These are phyloP conservation scores for Aspergillus saccharolyticus DNA, from an alignment of 495 filamentous ascomycete genomes.

Conservation along the genomic window DNA sequence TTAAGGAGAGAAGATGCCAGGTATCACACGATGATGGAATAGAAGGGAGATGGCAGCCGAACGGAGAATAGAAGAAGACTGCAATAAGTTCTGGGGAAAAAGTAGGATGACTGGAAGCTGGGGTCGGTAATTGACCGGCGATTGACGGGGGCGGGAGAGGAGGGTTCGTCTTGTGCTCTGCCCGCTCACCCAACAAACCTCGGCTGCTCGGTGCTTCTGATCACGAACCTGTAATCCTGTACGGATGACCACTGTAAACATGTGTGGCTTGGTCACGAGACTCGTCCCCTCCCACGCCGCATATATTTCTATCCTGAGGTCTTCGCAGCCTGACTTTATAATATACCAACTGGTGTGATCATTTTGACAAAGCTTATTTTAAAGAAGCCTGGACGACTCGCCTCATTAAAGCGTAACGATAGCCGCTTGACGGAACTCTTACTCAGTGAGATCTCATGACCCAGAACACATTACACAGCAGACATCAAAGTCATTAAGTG, in stretches of 20 bases:
- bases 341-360: too few species aligned
- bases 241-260: not conserved
- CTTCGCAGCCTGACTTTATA: too few species aligned
- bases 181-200: slow-evolving; percentile 12
- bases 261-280: not conserved
- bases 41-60: too few species aligned
- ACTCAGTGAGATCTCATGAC: not conserved
- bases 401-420: too few species aligned
- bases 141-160: slow-evolving; percentile 10
- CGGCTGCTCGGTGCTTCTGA: slow-evolving; percentile 12
- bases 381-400: too few species aligned
- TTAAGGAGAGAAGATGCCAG: too few species aligned
- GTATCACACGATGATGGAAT: too few species aligned
- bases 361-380: too few species aligned
- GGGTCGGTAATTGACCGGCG: slow-evolving; percentile 26
- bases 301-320: too few species aligned
- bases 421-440: too few species aligned
- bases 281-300: not conserved
- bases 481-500: not conserved
- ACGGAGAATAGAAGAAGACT: slow-evolving; percentile 9
- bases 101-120: slow-evolving; percentile 6
- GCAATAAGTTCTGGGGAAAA: not conserved
- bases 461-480: not conserved
- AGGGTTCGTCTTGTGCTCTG: slow-evolving; percentile 8
- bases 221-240: not conserved